Evolutionary conservation across 495 filamentous ascomycete species (phyloP).

Genomic region (Neurospora sp.): DNA sequence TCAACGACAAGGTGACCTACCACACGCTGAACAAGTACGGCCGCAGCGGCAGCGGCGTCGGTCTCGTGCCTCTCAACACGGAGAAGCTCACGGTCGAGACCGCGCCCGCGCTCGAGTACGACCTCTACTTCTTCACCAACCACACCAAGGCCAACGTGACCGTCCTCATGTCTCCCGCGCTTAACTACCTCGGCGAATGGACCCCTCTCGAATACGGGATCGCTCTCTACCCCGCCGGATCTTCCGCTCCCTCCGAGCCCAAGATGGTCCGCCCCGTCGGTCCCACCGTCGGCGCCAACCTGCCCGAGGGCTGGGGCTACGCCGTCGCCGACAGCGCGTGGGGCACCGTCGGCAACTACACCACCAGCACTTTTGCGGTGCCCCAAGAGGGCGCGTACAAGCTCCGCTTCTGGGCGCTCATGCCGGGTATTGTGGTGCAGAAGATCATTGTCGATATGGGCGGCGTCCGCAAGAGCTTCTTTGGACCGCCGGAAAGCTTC

Average conservation of each 20-base stretch:
- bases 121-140: constrained; percentile 53
- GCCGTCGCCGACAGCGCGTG: constrained; percentile 51
- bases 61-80: constrained; percentile 43
- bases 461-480: constrained; percentile 53
- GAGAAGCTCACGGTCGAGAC: constrained; percentile 34
- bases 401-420: constrained; percentile 50
- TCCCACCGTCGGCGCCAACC: constrained; percentile 31
- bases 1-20: constrained; percentile 37
- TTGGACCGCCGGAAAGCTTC: constrained; percentile 61
- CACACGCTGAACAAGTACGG: constrained; percentile 44
- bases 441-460: constrained; percentile 60
- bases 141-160: constrained; percentile 46
- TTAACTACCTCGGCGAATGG: constrained; percentile 51
- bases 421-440: constrained; percentile 58
- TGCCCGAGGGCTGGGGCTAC: constrained; percentile 47
- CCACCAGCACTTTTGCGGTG: constrained; percentile 42
- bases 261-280: constrained; percentile 44
- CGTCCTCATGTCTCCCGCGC: constrained; percentile 47
- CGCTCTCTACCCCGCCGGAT: constrained; percentile 32
- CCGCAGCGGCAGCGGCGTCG: constrained; percentile 48
- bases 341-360: constrained; percentile 38
- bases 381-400: constrained; percentile 41
- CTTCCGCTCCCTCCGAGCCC: constrained; percentile 18
- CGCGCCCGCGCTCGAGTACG: constrained; percentile 52
- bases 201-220: constrained; percentile 52